Percentiles rank a stretch among this genome's conserved stretches.
These are phyloP conservation scores for Tolypocladium cylindrosporum DNA, from an alignment of 2,329 filamentous ascomycete species.

Conservation along the genomic window DNA sequence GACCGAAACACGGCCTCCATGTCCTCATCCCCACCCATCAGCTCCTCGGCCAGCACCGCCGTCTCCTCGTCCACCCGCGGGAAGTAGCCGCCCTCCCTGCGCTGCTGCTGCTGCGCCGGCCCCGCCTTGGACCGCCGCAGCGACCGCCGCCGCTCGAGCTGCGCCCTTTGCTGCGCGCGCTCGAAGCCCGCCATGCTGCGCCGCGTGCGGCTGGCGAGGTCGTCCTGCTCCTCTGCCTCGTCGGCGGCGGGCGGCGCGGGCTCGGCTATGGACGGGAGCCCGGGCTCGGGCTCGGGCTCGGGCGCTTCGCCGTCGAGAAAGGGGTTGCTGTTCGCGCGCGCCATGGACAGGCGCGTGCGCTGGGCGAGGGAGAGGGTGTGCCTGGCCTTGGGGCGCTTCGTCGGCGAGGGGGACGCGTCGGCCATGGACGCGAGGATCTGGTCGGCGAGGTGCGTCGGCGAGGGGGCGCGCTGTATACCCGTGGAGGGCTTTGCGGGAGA, in stretches of 20 bases:
- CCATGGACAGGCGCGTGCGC: slow-evolving; percentile 74
- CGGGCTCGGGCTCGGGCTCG: slow-evolving; percentile 13
- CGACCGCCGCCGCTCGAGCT: slow-evolving; percentile 44
- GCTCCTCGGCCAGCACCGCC: slow-evolving; percentile 50
- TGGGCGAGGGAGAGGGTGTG: slow-evolving; percentile 60
- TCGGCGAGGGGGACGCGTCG: slow-evolving; percentile 46
- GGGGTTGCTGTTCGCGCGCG: slow-evolving; percentile 41
- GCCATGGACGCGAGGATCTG: slow-evolving; percentile 46
- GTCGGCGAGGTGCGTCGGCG: slow-evolving; percentile 41
- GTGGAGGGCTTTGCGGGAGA: not conserved
- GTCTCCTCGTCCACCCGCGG: slow-evolving; percentile 36
- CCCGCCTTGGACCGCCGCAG: slow-evolving; percentile 31
- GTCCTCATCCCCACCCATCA: slow-evolving; percentile 59
- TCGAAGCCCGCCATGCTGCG: slow-evolving; percentile 54
- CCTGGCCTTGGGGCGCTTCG: slow-evolving; percentile 36
- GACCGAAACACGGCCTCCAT: slow-evolving; percentile 80
- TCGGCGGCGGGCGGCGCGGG: not conserved
- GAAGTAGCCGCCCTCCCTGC: slow-evolving; percentile 36
- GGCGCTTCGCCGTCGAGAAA: slow-evolving; percentile 17
- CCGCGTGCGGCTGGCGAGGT: slow-evolving; percentile 47
- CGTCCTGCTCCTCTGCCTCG: slow-evolving; percentile 27
- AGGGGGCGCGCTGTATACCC: slow-evolving; percentile 5
- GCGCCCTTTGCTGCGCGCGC: slow-evolving; percentile 49
- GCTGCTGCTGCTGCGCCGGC: slow-evolving; percentile 18
- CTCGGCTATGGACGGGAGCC: slow-evolving; percentile 1